Evolutionary conservation across 2,329 filamentous ascomycete genomes (phyloP), one percentile per base, ranked within the genome.

Genomic region (Ophiostoma novo-ulmi): DNA sequence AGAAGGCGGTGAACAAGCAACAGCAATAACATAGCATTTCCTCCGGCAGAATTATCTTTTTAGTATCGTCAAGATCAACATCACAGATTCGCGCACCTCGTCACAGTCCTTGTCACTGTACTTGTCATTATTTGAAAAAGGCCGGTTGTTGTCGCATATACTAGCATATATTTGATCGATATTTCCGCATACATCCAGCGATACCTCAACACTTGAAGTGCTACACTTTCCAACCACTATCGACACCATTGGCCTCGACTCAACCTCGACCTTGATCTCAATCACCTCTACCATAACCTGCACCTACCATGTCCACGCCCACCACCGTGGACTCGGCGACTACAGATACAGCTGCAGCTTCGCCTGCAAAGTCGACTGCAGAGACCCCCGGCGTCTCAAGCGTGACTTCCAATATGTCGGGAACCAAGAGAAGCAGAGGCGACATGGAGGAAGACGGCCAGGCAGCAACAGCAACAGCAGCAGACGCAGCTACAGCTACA

Each of bases 351-450:
- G 58, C 58, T 17, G 26, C 58, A 5, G 11, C 35, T 6, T 63
- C 58, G 4, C 58, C 22, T 58, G 52, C 58, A 63, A 63, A 31
- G 58, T 63, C 58, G 26, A 35, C 26, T 20, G 58, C 14, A 63
- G 63, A 65, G 63, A 36, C 61, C 35, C 31, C 61, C 6, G 61
- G 61, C 14, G 17, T 35, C 31, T 64, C 35, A 17, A 64, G 61
- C 7, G 61, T 38, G 7, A 38, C 61, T 1, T 64, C 61, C 35
- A 39, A 22, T 20, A 22, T 64, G 61, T 11, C 63, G 6, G 35
- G 63, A 11, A 39, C 63, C 2, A 71, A 71, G n/a, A 66, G 63
- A 69, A 58, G 52, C 36, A 13, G 36, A 26, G 66, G 67, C 39
- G 68, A 69, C 52, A 61, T 68, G 61, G 13, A 31, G 31, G 63